Percentiles rank a stretch among this genome's conserved stretches.
phyloP scores from a whole-genome alignment of 352 stramenopile species.

The Globisporangium yorkense region DNA sequence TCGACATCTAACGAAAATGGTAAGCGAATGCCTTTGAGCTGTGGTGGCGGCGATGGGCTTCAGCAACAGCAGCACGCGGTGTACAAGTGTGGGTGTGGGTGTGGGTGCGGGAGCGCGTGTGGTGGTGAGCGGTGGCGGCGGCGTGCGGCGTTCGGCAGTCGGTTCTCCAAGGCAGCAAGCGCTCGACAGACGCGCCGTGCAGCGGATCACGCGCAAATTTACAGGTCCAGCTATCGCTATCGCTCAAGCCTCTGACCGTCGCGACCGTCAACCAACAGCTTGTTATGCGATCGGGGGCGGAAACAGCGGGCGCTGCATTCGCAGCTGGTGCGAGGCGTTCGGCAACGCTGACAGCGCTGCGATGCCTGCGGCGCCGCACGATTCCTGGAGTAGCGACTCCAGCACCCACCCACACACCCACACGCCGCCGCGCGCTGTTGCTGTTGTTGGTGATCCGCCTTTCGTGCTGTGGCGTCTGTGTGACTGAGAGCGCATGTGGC shows the following conservation, averaged over 20 bases:
- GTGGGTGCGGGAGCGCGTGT: background rate
- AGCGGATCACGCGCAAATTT: background rate
- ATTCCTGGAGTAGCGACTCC: background rate
- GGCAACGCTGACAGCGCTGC: too few species aligned
- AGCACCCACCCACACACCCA: background rate
- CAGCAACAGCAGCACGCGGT: background rate
- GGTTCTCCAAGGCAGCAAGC: background rate
- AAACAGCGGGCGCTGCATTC: too few species aligned
- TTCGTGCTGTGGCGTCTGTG: background rate
- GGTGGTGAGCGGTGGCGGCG: background rate
- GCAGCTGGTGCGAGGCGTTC: background rate
- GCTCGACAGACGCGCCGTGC: background rate
- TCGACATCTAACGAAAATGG: conserved; percentile 76
- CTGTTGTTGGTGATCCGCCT: background rate
- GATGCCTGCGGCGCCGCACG: too few species aligned
- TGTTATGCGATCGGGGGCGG: too few species aligned
- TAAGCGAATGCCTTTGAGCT: background rate
- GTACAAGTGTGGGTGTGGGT: background rate
- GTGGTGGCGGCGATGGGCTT: background rate
- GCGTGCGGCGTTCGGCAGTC: background rate
- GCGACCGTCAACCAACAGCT: background rate
- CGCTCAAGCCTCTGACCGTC: background rate
- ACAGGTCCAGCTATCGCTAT: conserved; percentile 1
- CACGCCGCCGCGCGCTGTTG: background rate
- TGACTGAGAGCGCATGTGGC: background rate